phyloP scores from a whole-genome alignment of 192 early-diverging fungal species.

The Jimgerdemannia flammicorona region DNA sequence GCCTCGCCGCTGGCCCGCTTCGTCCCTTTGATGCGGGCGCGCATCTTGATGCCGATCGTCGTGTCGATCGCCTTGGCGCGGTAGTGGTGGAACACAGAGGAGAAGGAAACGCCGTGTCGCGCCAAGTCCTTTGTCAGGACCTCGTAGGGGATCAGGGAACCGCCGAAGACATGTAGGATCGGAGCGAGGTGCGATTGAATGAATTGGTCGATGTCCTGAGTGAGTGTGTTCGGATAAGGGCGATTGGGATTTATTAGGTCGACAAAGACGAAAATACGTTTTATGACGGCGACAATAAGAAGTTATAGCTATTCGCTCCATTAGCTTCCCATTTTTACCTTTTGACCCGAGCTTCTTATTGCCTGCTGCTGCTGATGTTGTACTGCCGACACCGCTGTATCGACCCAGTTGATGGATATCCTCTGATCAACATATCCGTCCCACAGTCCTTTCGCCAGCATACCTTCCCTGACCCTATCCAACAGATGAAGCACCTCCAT shows the following conservation, averaged over 20 bases:
- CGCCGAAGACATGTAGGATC: neutral
- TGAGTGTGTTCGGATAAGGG: neutral
- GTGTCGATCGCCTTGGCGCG: neutral
- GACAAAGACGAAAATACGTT: too few species aligned
- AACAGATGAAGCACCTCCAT: slow-evolving; percentile 6
- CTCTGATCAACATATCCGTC: slow-evolving; percentile 15
- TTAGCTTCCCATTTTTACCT: neutral
- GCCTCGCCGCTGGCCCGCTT: neutral
- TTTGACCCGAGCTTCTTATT: neutral
- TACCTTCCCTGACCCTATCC: slow-evolving; percentile 5
- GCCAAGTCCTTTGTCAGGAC: neutral
- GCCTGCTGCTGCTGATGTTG: neutral
- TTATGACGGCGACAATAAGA: too few species aligned
- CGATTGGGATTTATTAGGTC: too few species aligned
- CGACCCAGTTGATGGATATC: slow-evolving; percentile 18
- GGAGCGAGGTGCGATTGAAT: neutral
- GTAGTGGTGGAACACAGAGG: neutral
- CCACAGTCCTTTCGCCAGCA: slow-evolving; percentile 12
- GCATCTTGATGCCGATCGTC: neutral
- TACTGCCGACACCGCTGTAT: neutral
- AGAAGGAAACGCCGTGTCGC: neutral
- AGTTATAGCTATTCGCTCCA: too few species aligned
- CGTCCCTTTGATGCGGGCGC: neutral
- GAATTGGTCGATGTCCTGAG: neutral
- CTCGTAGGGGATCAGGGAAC: neutral